Evolutionary conservation across 2,329 filamentous ascomycete species (phyloP).

Genomic region (Celoporthe dispersa): DNA sequence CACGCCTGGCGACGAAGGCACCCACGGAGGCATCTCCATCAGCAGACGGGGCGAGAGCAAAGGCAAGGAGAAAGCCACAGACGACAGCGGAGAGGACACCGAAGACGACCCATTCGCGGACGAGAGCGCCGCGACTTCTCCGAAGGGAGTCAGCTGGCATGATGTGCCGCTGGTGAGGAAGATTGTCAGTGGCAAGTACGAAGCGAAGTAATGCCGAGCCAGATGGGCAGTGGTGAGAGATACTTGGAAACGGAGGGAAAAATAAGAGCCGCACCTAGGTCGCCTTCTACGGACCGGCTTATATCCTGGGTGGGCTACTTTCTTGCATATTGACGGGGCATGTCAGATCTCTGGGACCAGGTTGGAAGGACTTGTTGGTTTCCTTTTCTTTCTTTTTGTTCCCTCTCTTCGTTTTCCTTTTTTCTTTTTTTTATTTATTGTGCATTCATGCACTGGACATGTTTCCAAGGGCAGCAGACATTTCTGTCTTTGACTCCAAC

Average conservation of each 20-base stretch:
- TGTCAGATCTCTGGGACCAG: not conserved
- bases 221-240: not conserved
- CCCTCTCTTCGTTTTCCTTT: not conserved
- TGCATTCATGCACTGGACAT: constrained; percentile 2
- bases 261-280: not conserved
- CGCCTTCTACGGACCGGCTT: not conserved
- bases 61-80: constrained; percentile 56
- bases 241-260: not conserved
- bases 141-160: constrained; percentile 57
- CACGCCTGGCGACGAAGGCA: constrained; percentile 35
- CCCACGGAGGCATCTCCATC: constrained; percentile 69
- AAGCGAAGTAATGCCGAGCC: constrained; percentile 48
- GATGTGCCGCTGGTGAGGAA: constrained; percentile 69
- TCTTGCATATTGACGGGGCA: not conserved
- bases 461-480: not conserved
- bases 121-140: constrained; percentile 43
- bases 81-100: constrained; percentile 41
- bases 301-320: not conserved
- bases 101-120: constrained; percentile 75
- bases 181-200: constrained; percentile 77
- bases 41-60: constrained; percentile 55
- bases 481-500: not conserved
- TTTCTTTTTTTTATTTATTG: not conserved
- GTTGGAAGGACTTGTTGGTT: not conserved
- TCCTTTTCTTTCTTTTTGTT: not conserved